Conservation (phyloP, 352 stramenopile genomes). For the Phytophthora fragariaefolia region DNA sequence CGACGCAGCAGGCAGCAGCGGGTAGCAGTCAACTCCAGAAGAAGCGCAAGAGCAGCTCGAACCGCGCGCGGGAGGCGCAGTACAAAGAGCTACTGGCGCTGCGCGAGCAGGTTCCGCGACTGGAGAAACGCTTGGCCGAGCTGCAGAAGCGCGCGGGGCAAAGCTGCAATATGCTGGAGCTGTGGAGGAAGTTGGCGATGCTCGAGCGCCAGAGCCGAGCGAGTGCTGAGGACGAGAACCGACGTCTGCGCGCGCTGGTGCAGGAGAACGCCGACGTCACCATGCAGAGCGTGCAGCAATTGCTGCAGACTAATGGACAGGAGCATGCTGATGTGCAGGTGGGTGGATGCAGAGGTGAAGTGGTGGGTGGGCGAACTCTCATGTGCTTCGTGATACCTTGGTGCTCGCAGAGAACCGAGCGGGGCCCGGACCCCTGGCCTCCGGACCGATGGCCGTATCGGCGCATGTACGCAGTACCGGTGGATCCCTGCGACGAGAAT, state of each 20-base stretch:
- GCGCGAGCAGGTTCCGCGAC: slow-evolving; percentile 17
- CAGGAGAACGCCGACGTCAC: slow-evolving; percentile 13
- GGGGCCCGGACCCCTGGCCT: slow-evolving; percentile 12
- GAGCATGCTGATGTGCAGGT: slow-evolving; percentile 4
- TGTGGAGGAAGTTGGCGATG: slow-evolving; percentile 31
- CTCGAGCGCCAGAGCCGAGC: slow-evolving; percentile 23
- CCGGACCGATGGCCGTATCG: slow-evolving; percentile 15
- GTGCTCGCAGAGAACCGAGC: slow-evolving; percentile 1
- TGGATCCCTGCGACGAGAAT: slow-evolving; percentile 22
- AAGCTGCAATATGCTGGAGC: neutral
- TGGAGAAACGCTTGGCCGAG: slow-evolving; percentile 19
- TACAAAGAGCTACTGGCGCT: slow-evolving; percentile 29
- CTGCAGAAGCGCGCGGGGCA: slow-evolving; percentile 6
- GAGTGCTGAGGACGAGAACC: slow-evolving; percentile 32
- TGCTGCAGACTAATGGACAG: slow-evolving; percentile 14
- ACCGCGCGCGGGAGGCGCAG: slow-evolving; percentile 31
- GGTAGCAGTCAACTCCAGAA: slow-evolving; percentile 2
- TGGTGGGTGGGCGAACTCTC: too few species aligned
- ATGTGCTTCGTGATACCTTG: too few species aligned
- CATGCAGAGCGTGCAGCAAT: slow-evolving; percentile 9
- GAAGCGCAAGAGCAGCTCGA: slow-evolving; percentile 31
- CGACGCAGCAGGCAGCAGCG: neutral
- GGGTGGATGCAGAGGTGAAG: too few species aligned
- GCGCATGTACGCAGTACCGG: slow-evolving; percentile 30
- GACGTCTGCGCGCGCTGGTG: slow-evolving; percentile 27